phyloP scores from a whole-genome alignment of 192 early-diverging fungal species.

The Coemansia sp. region DNA sequence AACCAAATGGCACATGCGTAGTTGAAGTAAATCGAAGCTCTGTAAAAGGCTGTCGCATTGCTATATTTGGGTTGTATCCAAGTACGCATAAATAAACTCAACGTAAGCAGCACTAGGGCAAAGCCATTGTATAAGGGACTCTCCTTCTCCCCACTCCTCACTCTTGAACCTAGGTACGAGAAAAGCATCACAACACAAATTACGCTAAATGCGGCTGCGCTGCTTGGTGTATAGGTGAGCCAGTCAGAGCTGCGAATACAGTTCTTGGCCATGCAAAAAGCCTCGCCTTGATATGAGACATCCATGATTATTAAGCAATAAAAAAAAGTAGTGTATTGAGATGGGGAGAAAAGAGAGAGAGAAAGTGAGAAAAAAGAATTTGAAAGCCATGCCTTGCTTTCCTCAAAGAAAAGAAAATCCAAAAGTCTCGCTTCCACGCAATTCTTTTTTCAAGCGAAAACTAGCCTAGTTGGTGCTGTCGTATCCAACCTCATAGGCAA shows the following conservation, averaged over 20 bases:
- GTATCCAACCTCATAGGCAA: conserved; percentile 79
- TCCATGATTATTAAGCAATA: background rate
- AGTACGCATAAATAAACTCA: conserved; percentile 10
- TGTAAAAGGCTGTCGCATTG: conserved; percentile 7
- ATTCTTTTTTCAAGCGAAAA: background rate
- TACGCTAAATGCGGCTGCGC: background rate
- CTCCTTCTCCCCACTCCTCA: background rate
- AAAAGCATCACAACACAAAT: background rate
- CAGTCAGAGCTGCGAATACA: conserved; percentile 7
- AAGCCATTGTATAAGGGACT: background rate
- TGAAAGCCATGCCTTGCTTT: background rate
- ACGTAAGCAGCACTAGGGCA: background rate
- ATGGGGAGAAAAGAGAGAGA: background rate
- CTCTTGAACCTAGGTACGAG: background rate
- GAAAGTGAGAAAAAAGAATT: background rate
- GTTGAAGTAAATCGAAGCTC: conserved; percentile 28
- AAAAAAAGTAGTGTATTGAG: background rate
- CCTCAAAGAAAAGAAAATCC: background rate
- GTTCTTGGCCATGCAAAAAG: background rate
- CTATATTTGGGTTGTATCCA: background rate
- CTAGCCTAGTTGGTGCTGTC: background rate
- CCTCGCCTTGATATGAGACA: background rate
- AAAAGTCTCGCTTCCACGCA: background rate
- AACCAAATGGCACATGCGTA: conserved; percentile 24
- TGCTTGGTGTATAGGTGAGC: conserved; percentile 1